Conservation (phyloP, 2,329 filamentous ascomycete species). For the Fusarium irregulare region DNA sequence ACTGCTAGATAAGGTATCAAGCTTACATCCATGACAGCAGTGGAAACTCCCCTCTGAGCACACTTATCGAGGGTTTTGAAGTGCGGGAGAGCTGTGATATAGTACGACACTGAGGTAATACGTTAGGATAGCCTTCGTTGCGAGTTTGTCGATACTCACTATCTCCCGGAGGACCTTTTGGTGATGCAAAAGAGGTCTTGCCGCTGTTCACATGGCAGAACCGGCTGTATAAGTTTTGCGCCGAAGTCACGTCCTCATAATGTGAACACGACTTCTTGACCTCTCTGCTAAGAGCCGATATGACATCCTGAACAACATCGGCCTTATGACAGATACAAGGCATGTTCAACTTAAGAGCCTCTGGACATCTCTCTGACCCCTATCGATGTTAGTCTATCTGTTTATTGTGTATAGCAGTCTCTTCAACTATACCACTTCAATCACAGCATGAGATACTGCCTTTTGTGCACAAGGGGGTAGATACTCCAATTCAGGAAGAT, state of each 20-base stretch:
- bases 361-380: conserved; percentile 50
- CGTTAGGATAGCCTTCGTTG: not conserved
- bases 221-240: conserved; percentile 61
- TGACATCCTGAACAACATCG: conserved; percentile 58
- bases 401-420: no score
- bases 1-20: not conserved
- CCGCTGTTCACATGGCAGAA: conserved; percentile 64
- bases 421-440: conserved; percentile 43
- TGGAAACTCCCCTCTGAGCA: conserved; percentile 57
- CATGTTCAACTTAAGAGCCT: conserved; percentile 56
- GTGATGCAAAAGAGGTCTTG: conserved; percentile 60
- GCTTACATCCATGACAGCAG: conserved; percentile 56
- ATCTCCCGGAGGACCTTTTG: conserved; percentile 61
- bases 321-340: conserved; percentile 65
- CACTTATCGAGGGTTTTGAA: conserved; percentile 59
- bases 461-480: conserved; percentile 53
- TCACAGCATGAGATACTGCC: conserved; percentile 48
- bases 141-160: conserved; percentile 51
- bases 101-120: conserved; percentile 60
- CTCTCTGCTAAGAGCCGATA: conserved; percentile 55
- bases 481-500: conserved; percentile 57
- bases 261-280: conserved; percentile 60
- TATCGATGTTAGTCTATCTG: conserved; percentile 13
- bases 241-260: conserved; percentile 59
- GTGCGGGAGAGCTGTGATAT: conserved; percentile 63